These are phyloP conservation scores for Cyberlindnera mycetangii DNA, from an alignment of 805 yeast species.

Conservation along the genomic window DNA sequence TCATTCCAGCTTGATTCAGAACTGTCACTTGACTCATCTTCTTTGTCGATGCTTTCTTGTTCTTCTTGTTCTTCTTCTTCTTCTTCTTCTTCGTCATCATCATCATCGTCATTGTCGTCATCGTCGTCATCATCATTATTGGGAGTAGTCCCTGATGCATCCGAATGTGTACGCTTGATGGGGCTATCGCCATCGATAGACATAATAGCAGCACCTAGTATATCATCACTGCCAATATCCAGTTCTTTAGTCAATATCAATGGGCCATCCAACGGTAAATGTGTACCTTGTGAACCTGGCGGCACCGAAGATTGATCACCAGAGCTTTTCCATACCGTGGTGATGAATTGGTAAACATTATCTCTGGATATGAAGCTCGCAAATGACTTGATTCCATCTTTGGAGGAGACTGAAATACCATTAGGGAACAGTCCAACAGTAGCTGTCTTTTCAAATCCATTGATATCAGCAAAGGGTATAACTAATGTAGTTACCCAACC, in stretches of 20 bases:
- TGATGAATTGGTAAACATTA: constrained; percentile 62
- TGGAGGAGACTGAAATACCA: constrained; percentile 52
- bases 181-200: constrained; percentile 42
- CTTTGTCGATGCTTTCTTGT: constrained; percentile 23
- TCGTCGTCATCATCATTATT: not conserved
- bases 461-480: constrained; percentile 68
- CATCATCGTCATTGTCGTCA: constrained; percentile 29
- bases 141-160: constrained; percentile 13
- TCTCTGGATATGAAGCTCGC: constrained; percentile 88
- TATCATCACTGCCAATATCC: constrained; percentile 21
- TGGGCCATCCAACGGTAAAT: constrained; percentile 11
- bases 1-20: constrained; percentile 8
- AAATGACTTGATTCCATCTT: constrained; percentile 56
- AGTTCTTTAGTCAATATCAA: constrained; percentile 20
- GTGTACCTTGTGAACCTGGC: not conserved
- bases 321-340: constrained; percentile 23
- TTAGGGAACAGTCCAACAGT: constrained; percentile 92
- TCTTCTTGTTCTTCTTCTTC: constrained; percentile 28
- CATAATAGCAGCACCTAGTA: constrained; percentile 37
- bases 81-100: constrained; percentile 26
- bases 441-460: constrained; percentile 70
- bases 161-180: constrained; percentile 17
- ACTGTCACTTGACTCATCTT: constrained; percentile 19
- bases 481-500: constrained; percentile 89
- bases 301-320: constrained; percentile 8